Conservation (phyloP, 108 stramenopile genomes). For the Asterionellopsis glacialis region DNA sequence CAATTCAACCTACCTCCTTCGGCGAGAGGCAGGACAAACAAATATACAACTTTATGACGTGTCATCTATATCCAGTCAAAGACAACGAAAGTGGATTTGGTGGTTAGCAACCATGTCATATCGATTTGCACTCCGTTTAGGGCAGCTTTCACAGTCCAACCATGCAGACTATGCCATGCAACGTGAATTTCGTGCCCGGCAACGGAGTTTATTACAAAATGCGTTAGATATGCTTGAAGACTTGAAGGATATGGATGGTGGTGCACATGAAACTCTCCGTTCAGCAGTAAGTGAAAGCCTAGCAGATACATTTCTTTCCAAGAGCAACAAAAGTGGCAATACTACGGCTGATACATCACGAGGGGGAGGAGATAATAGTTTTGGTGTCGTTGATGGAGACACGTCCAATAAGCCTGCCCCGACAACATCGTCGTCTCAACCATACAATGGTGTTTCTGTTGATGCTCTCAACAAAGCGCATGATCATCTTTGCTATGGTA, state of each 20-base stretch:
- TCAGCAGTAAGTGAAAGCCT: conserved; percentile 75
- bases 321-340: neutral
- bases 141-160: conserved; percentile 36
- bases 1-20: conserved; percentile 74
- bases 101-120: conserved; percentile 82
- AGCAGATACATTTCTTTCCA: conserved; percentile 64
- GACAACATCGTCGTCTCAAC: conserved; percentile 38
- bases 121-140: conserved; percentile 74
- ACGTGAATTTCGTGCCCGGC: conserved; percentile 69
- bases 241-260: conserved; percentile 78
- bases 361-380: neutral
- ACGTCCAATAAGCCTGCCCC: conserved; percentile 20
- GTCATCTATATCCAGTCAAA: conserved; percentile 61
- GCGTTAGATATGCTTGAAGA: conserved; percentile 71
- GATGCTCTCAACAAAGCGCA: conserved; percentile 76
- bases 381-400: conserved; percentile 10
- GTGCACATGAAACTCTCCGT: conserved; percentile 70
- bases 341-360: neutral
- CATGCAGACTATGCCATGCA: conserved; percentile 19
- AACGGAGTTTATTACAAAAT: conserved; percentile 69
- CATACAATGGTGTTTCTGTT: conserved; percentile 42
- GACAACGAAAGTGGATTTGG: conserved; percentile 83
- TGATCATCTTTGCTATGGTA: conserved; percentile 59
- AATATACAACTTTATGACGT: conserved; percentile 83
- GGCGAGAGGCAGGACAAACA: conserved; percentile 51